Evolutionary conservation across 2,329 filamentous ascomycete species (phyloP).

Genomic region (Venturiaceae sp.): DNA sequence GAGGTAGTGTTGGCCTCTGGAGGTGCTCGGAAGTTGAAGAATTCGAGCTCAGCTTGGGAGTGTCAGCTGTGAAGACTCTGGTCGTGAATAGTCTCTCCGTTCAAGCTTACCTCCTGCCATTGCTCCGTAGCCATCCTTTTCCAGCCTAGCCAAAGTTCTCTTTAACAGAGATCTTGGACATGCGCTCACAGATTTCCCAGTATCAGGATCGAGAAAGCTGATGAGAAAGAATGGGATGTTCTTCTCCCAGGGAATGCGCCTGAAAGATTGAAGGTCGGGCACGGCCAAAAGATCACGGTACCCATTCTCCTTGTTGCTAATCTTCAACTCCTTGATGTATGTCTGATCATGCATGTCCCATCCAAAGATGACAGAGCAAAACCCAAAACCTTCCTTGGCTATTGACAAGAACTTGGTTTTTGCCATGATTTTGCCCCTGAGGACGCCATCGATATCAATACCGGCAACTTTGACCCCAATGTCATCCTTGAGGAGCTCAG

Average conservation of each 20-base stretch:
- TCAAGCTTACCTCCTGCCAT: conserved; percentile 69
- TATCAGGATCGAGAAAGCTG: conserved; percentile 75
- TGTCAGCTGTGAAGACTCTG: conserved; percentile 12
- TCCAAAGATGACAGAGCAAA: conserved; percentile 89
- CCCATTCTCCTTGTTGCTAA: conserved; percentile 86
- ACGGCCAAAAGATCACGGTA: conserved; percentile 79
- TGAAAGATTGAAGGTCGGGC: conserved; percentile 66
- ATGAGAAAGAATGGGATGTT: conserved; percentile 79
- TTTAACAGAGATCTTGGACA: conserved; percentile 72
- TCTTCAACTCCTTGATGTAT: conserved; percentile 73
- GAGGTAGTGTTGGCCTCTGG: conserved; percentile 30
- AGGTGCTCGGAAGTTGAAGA: conserved; percentile 80
- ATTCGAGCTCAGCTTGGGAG: conserved; percentile 79
- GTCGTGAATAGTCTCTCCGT: conserved; percentile 16
- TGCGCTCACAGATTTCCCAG: conserved; percentile 58
- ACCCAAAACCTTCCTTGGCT: conserved; percentile 73
- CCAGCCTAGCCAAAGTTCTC: conserved; percentile 56
- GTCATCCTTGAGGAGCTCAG: conserved; percentile 59
- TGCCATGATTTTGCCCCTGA: conserved; percentile 83
- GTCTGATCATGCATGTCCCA: conserved; percentile 97
- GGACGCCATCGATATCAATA: conserved; percentile 74
- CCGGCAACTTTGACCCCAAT: conserved; percentile 79
- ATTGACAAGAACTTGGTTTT: conserved; percentile 89
- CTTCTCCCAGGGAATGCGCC: conserved; percentile 85
- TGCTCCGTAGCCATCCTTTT: conserved; percentile 61